phyloP scores from a whole-genome alignment of 345 rosid species.

The Euphorbia lathyris region DNA sequence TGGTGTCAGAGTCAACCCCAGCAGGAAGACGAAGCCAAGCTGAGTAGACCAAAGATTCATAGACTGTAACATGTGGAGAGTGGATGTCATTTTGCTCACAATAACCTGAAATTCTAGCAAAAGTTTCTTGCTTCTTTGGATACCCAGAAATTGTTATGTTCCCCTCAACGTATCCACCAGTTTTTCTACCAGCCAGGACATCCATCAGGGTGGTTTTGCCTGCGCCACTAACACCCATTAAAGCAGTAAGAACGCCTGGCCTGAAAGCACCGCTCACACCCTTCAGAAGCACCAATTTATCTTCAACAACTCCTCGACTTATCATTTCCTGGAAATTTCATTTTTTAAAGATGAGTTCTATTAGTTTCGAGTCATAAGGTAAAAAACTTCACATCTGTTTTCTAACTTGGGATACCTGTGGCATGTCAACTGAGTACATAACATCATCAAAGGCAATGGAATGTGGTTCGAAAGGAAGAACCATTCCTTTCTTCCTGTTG shows the following conservation, averaged over 20 bases:
- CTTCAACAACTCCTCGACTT: conserved; percentile 48
- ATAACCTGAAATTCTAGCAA: conserved; percentile 70
- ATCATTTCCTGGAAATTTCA: conserved; percentile 43
- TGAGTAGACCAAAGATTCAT: conserved; percentile 66
- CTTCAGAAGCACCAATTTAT: conserved; percentile 57
- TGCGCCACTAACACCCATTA: conserved; percentile 73
- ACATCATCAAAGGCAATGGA: conserved; percentile 54
- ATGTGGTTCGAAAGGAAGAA: conserved; percentile 68
- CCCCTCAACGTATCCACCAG: conserved; percentile 73
- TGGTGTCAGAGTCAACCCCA: conserved; percentile 37
- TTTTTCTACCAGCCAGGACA: conserved; percentile 77
- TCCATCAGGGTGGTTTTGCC: conserved; percentile 86
- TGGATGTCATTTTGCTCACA: conserved; percentile 74
- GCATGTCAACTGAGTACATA: conserved; percentile 69
- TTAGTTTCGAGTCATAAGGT: neutral
- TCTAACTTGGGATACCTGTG: conserved; percentile 43
- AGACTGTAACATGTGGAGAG: conserved; percentile 68
- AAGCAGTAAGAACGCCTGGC: conserved; percentile 77
- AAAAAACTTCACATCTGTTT: neutral
- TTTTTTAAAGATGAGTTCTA: neutral
- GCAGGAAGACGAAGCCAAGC: conserved; percentile 63
- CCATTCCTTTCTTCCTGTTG: conserved; percentile 45
- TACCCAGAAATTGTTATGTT: conserved; percentile 62
- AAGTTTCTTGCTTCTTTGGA: conserved; percentile 72
- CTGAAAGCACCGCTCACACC: conserved; percentile 74